Percentiles rank a stretch among this genome's conserved stretches.
phyloP scores from a whole-genome alignment of 495 filamentous ascomycete species.

The Articulospora tetracladia region DNA sequence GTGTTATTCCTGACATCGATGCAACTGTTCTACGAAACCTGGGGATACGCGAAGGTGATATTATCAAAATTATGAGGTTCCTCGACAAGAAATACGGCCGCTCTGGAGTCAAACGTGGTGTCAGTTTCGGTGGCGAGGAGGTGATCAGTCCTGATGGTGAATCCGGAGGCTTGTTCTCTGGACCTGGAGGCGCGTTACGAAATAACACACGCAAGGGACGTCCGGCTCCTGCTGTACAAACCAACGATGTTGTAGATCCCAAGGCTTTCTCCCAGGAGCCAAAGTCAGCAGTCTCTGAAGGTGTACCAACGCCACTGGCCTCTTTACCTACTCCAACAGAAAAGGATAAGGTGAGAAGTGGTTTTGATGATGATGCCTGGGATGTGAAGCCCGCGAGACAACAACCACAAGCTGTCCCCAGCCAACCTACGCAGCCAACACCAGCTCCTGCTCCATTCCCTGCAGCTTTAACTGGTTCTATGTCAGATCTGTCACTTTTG shows the following conservation, averaged over 20 bases:
- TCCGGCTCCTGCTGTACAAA: constrained; percentile 78
- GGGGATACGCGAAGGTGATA: constrained; percentile 92
- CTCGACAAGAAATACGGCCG: constrained; percentile 80
- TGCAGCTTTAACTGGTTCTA: constrained; percentile 59
- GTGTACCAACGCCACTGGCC: constrained; percentile 39
- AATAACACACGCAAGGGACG: constrained; percentile 96
- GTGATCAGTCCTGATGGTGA: constrained; percentile 47
- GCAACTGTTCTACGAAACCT: constrained; percentile 76
- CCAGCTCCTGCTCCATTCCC: constrained; percentile 30
- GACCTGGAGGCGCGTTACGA: constrained; percentile 78
- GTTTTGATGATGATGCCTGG: constrained; percentile 98
- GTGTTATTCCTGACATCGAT: constrained; percentile 80
- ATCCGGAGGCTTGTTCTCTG: constrained; percentile 79
- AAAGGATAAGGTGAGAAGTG: constrained; percentile 50
- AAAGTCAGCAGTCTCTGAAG: constrained; percentile 38
- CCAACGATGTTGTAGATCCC: constrained; percentile 79
- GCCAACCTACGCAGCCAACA: constrained; percentile 30
- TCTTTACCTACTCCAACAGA: constrained; percentile 32
- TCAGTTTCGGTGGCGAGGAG: constrained; percentile 57
- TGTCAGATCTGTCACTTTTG: constrained; percentile 77
- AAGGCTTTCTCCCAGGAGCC: constrained; percentile 74
- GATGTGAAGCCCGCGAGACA: constrained; percentile 89
- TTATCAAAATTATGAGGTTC: constrained; percentile 87
- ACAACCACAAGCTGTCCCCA: constrained; percentile 31
- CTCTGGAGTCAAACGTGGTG: constrained; percentile 50